Evolutionary conservation across 306 rosid species (phyloP).

Genomic region (Pueraria montana): DNA sequence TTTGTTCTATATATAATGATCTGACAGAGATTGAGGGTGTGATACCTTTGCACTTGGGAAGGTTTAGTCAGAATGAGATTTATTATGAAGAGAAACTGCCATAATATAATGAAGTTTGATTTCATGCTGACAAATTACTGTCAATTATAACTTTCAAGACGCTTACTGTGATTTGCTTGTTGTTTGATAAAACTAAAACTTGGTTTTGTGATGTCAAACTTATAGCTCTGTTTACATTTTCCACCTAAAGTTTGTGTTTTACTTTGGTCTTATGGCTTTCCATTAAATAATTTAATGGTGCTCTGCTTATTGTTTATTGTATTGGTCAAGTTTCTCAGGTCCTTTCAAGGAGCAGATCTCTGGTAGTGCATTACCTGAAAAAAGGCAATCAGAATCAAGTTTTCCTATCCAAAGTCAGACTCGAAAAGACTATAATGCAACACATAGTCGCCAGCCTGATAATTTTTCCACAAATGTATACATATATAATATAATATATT

Average conservation of each 20-base stretch:
- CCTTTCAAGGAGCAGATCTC: slow-evolving; percentile 86
- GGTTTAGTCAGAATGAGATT: slow-evolving; percentile 34
- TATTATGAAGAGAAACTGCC: slow-evolving; percentile 6
- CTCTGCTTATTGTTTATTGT: slow-evolving; percentile 91
- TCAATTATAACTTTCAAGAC: slow-evolving; percentile 26
- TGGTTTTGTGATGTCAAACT: slow-evolving; percentile 37
- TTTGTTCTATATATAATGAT: slow-evolving; percentile 26
- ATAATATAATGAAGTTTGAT: slow-evolving; percentile 27
- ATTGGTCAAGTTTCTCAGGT: slow-evolving; percentile 99
- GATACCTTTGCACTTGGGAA: slow-evolving; percentile 28
- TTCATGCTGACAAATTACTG: slow-evolving; percentile 29
- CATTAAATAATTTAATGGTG: slow-evolving; percentile 53
- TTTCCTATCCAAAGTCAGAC: slow-evolving; percentile 59
- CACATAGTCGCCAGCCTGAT: slow-evolving; percentile 59
- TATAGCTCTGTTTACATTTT: slow-evolving; percentile 10
- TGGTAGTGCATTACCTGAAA: slow-evolving; percentile 69
- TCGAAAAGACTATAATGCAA: slow-evolving; percentile 64
- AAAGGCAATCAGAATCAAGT: slow-evolving; percentile 65
- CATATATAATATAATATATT: slow-evolving; percentile 8
- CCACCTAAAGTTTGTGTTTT: slow-evolving; percentile 17
- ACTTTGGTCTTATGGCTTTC: slow-evolving; percentile 40
- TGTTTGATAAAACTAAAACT: slow-evolving; percentile 38
- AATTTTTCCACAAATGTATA: slow-evolving; percentile 68
- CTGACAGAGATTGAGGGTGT: slow-evolving; percentile 7
- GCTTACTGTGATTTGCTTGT: slow-evolving; percentile 22